These are phyloP conservation scores for Aspergillus campestris DNA, from an alignment of 495 filamentous ascomycete species.

Conservation along the genomic window DNA sequence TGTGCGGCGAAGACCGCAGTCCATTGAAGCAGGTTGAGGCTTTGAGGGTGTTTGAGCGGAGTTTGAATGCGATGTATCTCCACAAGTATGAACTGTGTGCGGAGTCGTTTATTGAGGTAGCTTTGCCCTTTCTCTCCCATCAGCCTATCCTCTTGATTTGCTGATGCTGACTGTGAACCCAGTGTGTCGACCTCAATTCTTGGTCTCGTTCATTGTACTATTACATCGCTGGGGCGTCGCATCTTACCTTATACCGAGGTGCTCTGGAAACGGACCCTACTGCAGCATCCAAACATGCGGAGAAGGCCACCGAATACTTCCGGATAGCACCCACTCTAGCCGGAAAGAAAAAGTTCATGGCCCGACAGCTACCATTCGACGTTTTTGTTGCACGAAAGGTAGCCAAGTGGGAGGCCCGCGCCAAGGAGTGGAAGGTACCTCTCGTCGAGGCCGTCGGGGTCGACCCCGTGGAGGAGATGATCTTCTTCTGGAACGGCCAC, in stretches of 20 bases:
- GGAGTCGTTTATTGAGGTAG: constrained; percentile 58
- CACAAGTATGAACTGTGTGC: constrained; percentile 65
- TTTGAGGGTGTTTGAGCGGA: constrained; percentile 75
- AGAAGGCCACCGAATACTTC: constrained; percentile 60
- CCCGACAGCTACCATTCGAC: constrained; percentile 82
- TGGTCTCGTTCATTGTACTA: constrained; percentile 90
- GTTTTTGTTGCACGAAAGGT: constrained; percentile 79
- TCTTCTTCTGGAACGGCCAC: constrained; percentile 83
- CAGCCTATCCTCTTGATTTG: background rate
- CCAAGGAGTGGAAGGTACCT: constrained; percentile 56
- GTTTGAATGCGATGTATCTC: constrained; percentile 68
- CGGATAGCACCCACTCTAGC: constrained; percentile 63
- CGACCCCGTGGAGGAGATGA: constrained; percentile 84
- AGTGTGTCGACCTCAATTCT: constrained; percentile 75
- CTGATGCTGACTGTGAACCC: background rate
- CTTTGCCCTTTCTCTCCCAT: constrained; percentile 1
- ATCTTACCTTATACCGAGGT: constrained; percentile 73
- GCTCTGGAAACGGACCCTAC: constrained; percentile 36
- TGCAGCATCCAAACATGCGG: constrained; percentile 45
- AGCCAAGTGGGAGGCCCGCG: constrained; percentile 80
- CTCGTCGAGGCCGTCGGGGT: constrained; percentile 78
- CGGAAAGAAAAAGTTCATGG: constrained; percentile 86
- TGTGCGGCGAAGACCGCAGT: constrained; percentile 49
- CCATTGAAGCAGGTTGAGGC: constrained; percentile 80
- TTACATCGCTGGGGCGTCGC: constrained; percentile 71